Evolutionary conservation across 805 yeast species (phyloP), one percentile per base, ranked within the genome.

Genomic region (Kodamaea neixiangensis): DNA sequence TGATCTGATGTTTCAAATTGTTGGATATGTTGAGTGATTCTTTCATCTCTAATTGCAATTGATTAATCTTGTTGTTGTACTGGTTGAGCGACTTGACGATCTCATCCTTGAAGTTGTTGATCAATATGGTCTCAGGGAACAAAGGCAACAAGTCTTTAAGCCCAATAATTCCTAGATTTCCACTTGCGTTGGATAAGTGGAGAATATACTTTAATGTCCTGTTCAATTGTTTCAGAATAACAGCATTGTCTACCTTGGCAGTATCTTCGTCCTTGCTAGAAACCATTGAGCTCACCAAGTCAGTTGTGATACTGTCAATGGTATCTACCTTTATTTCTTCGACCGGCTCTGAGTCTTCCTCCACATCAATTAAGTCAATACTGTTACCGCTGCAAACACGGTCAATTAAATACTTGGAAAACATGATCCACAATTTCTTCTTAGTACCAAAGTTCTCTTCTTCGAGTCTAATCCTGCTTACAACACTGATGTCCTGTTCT

Each of bases 81-180:
- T 75, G 76, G 61, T 89, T 92, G 55, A 94, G 71, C n/a, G 93
- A 86, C 44, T 76, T 75, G 29, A 92, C 89, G 40, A 94, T 81
- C 58, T 91, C 96, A 44, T 87, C 88, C 56, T 90, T 89, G 60
- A 94, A 81, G 53, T 87, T 84, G 56, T 89, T 94, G 45, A 94
- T 85, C 21, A 89, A 83, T 0, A 88, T 80, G 51, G 88, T 82
- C 58, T 90, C 92, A 0, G 97, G 97, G 56, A 94, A 85, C 29
- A 89, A 71, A 1, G 96, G 96, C 46, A 94, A 68, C 38, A 94
- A 62, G 60, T 94, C 98, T 54, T 88, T 91, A 41, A 94, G 83
- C 2, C 85, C 79, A 17, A 88, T 63, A 11, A 79, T 59, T 33
- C 63, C 65, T 17, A 57, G 61, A 10, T 58, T 56, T 22, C 63